phyloP scores from a whole-genome alignment of 2,329 filamentous ascomycete species.

The Amauroascus verrucosus region DNA sequence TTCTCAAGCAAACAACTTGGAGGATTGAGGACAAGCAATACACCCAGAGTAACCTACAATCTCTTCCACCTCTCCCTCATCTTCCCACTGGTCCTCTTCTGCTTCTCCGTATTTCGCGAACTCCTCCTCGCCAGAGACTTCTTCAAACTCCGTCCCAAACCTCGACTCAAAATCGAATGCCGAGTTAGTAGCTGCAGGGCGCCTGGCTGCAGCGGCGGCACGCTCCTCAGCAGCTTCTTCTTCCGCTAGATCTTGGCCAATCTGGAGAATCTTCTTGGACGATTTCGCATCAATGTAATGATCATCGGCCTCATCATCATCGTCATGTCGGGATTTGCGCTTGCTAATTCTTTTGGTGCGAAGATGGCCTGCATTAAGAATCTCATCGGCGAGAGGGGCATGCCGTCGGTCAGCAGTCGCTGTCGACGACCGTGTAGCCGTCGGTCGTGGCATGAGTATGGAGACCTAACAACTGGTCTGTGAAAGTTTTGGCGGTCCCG shows the following conservation, averaged over 20 bases:
- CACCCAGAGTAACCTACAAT: slow-evolving; percentile 25
- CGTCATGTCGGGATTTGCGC: slow-evolving; percentile 46
- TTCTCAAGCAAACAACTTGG: neutral
- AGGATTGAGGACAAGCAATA: neutral
- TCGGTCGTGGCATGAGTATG: slow-evolving; percentile 61
- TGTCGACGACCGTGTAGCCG: slow-evolving; percentile 41
- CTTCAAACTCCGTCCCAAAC: slow-evolving; percentile 47
- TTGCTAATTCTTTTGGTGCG: slow-evolving; percentile 70
- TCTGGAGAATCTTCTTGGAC: slow-evolving; percentile 76
- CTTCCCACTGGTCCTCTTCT: slow-evolving; percentile 60
- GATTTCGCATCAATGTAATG: slow-evolving; percentile 78
- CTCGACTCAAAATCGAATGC: slow-evolving; percentile 74
- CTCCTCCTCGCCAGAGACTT: slow-evolving; percentile 36
- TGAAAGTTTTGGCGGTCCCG: neutral
- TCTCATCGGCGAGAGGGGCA: slow-evolving; percentile 83
- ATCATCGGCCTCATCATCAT: slow-evolving; percentile 52
- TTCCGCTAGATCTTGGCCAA: slow-evolving; percentile 78
- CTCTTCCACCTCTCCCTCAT: slow-evolving; percentile 55
- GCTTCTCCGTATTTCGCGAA: slow-evolving; percentile 46
- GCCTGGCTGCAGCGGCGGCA: slow-evolving; percentile 23
- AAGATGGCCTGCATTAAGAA: slow-evolving; percentile 59
- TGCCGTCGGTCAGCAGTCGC: slow-evolving; percentile 57
- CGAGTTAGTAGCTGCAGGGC: slow-evolving; percentile 33
- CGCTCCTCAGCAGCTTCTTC: slow-evolving; percentile 55
- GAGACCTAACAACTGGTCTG: neutral